Percentiles rank a stretch among this genome's conserved stretches.
Conservation (phyloP, 257 asterid genomes). For the Ballota nigra region DNA sequence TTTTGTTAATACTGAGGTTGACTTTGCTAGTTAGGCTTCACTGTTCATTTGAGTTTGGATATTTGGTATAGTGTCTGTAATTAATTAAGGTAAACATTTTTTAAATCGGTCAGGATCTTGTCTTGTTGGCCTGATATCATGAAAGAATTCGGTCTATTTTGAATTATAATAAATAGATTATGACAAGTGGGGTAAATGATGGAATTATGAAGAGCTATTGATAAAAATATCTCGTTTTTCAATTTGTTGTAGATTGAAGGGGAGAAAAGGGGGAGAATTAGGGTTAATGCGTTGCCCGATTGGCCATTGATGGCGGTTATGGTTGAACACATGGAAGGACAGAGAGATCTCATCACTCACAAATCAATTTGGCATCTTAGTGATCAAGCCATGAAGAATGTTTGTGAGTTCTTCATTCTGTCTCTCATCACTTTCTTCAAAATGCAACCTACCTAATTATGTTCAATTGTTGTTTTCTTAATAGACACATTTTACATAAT, state of each 20-base stretch:
- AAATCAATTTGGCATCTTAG: conserved; percentile 90
- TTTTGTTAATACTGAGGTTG: too few relatives aligned
- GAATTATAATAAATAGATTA: background rate
- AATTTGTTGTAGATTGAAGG: conserved; percentile 35
- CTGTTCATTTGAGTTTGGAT: too few relatives aligned
- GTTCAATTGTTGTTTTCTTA: background rate
- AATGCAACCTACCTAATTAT: background rate
- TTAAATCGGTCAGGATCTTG: too few relatives aligned
- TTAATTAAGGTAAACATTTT: too few relatives aligned
- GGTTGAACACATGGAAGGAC: conserved; percentile 81
- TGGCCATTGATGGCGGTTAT: conserved; percentile 89
- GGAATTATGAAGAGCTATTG: background rate
- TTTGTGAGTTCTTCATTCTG: conserved; percentile 46
- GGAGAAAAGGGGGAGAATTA: conserved; percentile 26
- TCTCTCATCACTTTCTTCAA: background rate
- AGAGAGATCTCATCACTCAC: conserved; percentile 77
- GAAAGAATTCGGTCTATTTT: too few relatives aligned
- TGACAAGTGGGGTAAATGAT: background rate
- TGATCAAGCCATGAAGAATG: conserved; percentile 73
- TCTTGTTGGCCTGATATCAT: too few relatives aligned
- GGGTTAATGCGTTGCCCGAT: conserved; percentile 58
- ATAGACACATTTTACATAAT: conserved; percentile 72
- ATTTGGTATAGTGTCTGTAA: too few relatives aligned
- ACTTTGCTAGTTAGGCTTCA: too few relatives aligned
- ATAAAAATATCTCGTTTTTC: too few relatives aligned